Conservation (phyloP, 352 stramenopile species). For the Phytophthora boehmeriae region DNA sequence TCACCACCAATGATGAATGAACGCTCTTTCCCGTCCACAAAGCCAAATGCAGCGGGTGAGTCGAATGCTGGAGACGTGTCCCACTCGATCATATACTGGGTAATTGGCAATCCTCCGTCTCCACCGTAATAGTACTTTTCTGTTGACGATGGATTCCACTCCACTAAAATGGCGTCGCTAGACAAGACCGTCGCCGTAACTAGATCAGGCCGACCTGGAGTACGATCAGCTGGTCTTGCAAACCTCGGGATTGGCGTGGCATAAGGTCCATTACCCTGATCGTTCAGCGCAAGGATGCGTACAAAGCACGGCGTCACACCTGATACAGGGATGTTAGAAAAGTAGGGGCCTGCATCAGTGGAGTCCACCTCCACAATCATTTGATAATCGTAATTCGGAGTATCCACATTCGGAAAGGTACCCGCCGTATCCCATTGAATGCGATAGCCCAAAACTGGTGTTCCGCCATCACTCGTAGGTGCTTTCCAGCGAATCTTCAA, state of each 20-base stretch:
- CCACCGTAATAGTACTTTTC: constrained; percentile 90
- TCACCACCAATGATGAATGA: constrained; percentile 93
- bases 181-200: constrained; percentile 79
- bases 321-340: constrained; percentile 91
- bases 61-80: constrained; percentile 90
- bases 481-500: constrained; percentile 84
- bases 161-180: constrained; percentile 91
- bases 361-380: constrained; percentile 21
- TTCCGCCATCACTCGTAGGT: constrained; percentile 71
- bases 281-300: constrained; percentile 93
- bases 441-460: constrained; percentile 83
- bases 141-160: constrained; percentile 88
- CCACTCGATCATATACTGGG: constrained; percentile 97
- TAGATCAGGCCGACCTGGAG: constrained; percentile 76
- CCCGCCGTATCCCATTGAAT: constrained; percentile 92
- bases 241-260: constrained; percentile 52
- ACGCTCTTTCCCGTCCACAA: constrained; percentile 52
- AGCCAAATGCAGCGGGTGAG: constrained; percentile 77
- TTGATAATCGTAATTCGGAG: constrained; percentile 66
- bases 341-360: constrained; percentile 72
- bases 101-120: constrained; percentile 91
- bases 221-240: constrained; percentile 63
- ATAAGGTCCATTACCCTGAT: constrained; percentile 72
- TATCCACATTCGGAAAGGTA: constrained; percentile 75
- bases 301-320: constrained; percentile 79